phyloP scores from a whole-genome alignment of 805 yeast genomes.

The Danielia oregonensis region DNA sequence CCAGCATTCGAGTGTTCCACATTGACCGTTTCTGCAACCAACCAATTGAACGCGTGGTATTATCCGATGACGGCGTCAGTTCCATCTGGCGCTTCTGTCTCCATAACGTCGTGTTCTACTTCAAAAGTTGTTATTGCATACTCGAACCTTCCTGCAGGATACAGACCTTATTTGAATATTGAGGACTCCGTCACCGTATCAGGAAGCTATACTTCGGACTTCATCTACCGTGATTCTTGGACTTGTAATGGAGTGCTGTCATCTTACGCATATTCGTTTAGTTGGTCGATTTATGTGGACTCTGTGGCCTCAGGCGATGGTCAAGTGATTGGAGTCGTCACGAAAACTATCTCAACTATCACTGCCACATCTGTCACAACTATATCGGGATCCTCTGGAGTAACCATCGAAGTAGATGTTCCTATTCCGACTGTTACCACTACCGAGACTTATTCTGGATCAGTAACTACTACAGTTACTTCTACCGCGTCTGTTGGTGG shows the following conservation, averaged over 20 bases:
- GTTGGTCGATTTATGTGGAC: no score
- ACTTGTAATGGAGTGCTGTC: background rate
- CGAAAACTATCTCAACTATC: background rate
- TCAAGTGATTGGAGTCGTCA: no score
- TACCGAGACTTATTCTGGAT: conserved; percentile 7
- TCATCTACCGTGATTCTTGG: background rate
- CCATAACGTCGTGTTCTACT: conserved; percentile 14
- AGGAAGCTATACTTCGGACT: background rate
- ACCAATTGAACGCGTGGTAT: conserved; percentile 20
- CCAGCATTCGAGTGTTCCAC: conserved; percentile 20
- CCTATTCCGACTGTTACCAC: conserved; percentile 5
- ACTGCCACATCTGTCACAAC: background rate
- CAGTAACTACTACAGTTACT: background rate
- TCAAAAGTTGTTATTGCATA: conserved; percentile 10
- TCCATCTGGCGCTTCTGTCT: conserved; percentile 1
- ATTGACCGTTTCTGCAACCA: conserved; percentile 18
- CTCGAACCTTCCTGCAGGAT: conserved; percentile 26
- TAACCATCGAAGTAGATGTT: conserved; percentile 5
- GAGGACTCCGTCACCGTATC: conserved; percentile 1
- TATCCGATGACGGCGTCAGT: conserved; percentile 10
- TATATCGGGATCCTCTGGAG: conserved; percentile 4
- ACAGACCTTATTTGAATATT: conserved; percentile 20
- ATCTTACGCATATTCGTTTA: no score
- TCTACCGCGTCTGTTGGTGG: conserved; percentile 6
- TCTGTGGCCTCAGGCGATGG: no score